A percentile compares a stretch with the other conserved stretches of the same genome.
Conservation (phyloP, 345 rosid species). For the Sonneratia alba region DNA sequence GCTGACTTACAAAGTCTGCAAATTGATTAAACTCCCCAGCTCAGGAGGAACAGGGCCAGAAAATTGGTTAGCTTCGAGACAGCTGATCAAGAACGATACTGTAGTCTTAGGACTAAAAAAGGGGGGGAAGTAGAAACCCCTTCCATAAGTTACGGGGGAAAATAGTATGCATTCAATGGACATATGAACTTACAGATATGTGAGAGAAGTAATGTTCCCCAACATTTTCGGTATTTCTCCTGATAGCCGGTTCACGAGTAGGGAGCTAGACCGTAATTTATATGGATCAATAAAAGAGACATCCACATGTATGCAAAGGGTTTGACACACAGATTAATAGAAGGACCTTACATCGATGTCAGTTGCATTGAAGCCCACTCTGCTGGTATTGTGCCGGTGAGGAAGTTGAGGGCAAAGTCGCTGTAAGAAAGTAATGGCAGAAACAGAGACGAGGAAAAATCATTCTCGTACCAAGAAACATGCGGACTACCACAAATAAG, state of each 20-base stretch:
- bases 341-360: conserved; percentile 20
- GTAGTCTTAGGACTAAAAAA: too few species aligned
- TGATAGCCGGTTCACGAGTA: conserved; percentile 33
- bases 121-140: neutral
- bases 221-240: conserved; percentile 33
- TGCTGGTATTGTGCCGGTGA: conserved; percentile 35
- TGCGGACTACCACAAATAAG: neutral
- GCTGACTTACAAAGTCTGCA: conserved; percentile 35
- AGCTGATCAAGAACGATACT: conserved; percentile 19
- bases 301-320: neutral
- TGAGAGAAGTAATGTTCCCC: conserved; percentile 29
- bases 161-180: neutral
- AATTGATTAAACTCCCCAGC: conserved; percentile 33
- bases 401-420: conserved; percentile 24
- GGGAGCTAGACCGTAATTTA: conserved; percentile 20
- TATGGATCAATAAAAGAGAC: neutral
- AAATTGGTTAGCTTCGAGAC: conserved; percentile 36
- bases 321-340: neutral
- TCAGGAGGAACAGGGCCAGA: conserved; percentile 36
- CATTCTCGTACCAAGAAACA: neutral
- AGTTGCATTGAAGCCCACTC: conserved; percentile 34
- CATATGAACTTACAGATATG: conserved; percentile 22
- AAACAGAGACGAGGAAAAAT: neutral
- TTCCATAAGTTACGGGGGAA: neutral
- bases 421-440: conserved; percentile 15